Evolutionary conservation across 768 basidiomycete genomes (phyloP), one percentile per base, ranked within the genome.

Genomic region (Glaciozyma martinii): DNA sequence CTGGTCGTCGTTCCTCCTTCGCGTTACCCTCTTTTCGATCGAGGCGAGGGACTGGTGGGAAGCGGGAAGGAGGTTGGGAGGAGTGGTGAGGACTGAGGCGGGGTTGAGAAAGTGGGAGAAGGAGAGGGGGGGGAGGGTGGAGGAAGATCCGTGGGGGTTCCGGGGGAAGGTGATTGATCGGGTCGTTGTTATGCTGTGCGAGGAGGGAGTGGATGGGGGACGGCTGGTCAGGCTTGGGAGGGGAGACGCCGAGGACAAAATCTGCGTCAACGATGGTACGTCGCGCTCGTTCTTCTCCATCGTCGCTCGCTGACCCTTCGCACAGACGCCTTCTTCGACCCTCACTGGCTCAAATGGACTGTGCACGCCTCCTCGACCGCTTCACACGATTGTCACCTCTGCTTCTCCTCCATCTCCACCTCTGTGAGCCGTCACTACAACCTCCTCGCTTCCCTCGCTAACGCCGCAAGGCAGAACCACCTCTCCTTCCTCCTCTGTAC

Each of bases 1-100:
- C 0, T 80, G 76, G 71, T 61, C 65, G 13, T 64, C 74, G 3
- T 70, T 76, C 44, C 73, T 74, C 1, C 70, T 80, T 1, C 66
- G 73, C 43, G 73, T 78, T 10, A 70, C 74, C 19, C 72, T 78
- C 59, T 79, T 78, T 70, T 73, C 68, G 12, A 27, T 50, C 19
- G 67, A 73, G 15, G 71, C 73, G 5, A 42, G 68, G 49, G 58
- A 59, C 18, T 71, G 73, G 62, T 77, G 76, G 72, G 62, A 68
- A 19, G 42, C 53, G 1, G 66, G 65, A n/a, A 18, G 60, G 27
- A 37, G 42, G 32, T 3, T 56, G 6, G 68, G 70, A 5, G 60
- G 59, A 0, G 55, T 65, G 8, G 54, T 57, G 30, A 13, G 65
- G 13, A 62, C 66, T 27, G 63, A 64, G 42, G 66, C 63, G 33